Evolutionary conservation across 129 eudicot genomes (phyloP).

Genomic region (Sambucus nigra): DNA sequence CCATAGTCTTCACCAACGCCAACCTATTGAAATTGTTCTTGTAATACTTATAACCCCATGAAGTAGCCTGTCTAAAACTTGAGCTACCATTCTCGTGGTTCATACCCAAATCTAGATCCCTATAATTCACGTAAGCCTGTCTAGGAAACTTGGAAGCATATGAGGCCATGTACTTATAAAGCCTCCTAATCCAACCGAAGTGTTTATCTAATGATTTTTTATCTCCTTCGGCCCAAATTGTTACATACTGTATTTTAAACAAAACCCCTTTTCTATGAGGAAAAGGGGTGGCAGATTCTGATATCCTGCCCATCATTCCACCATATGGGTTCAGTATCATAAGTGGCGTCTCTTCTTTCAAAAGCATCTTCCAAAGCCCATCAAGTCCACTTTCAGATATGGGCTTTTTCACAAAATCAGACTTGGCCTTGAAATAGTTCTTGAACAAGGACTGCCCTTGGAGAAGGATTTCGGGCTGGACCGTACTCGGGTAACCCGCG

Average conservation of each 20-base stretch:
- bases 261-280: constrained; percentile 7
- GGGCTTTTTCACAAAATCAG: not conserved
- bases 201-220: not conserved
- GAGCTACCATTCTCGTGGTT: not conserved
- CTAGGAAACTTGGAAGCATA: not conserved
- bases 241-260: constrained; percentile 2
- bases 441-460: constrained; percentile 37
- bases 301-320: not conserved
- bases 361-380: not conserved
- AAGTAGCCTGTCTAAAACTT: not conserved
- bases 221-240: not conserved
- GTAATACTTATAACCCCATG: constrained; percentile 14
- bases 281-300: constrained; percentile 2
- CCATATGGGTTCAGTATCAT: not conserved
- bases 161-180: not conserved
- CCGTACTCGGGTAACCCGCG: constrained; percentile 39
- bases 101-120: constrained; percentile 4
- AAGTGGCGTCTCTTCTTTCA: not conserved
- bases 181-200: not conserved
- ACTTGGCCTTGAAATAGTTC: not conserved
- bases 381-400: not conserved
- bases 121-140: not conserved
- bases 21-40: constrained; percentile 9
- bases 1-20: not conserved
- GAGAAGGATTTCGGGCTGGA: constrained; percentile 39